Percentiles rank a stretch among this genome's conserved stretches.
Evolutionary conservation across 331 rosid species (phyloP).

Genomic region (Rosa hybrid): DNA sequence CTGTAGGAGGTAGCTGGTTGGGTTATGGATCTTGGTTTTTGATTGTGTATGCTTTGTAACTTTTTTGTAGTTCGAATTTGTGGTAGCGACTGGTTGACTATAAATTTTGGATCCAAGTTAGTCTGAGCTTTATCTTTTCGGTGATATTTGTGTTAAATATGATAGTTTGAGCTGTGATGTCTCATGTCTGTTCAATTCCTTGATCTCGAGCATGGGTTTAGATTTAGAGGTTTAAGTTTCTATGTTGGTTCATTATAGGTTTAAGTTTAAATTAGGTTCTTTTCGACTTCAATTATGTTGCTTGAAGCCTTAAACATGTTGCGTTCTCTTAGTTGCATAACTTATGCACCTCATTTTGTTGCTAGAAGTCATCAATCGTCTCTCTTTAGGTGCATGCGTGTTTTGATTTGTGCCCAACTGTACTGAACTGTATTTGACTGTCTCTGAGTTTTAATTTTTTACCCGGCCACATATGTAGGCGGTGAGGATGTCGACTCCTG

Average conservation of each 20-base stretch:
- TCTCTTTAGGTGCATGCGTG: constrained; percentile 7
- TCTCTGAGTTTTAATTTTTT: constrained; percentile 10
- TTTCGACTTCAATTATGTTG: not conserved
- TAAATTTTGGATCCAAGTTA: constrained; percentile 12
- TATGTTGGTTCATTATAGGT: not conserved
- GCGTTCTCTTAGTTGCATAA: not conserved
- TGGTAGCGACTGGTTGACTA: not conserved
- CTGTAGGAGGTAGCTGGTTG: constrained; percentile 6
- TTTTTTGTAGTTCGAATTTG: not conserved
- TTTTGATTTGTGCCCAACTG: not conserved
- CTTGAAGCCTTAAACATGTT: not conserved
- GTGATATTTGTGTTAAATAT: too few relatives aligned
- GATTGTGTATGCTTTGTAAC: not conserved
- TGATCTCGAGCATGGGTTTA: not conserved
- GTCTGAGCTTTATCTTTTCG: not conserved
- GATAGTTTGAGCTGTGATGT: too few relatives aligned
- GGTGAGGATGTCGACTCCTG: constrained; percentile 92
- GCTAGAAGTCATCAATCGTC: not conserved
- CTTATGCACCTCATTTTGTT: not conserved
- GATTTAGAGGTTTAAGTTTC: constrained; percentile 1
- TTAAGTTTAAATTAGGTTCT: not conserved
- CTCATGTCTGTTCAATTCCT: not conserved
- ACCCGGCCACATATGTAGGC: constrained; percentile 41
- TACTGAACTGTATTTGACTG: constrained; percentile 8
- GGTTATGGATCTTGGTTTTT: constrained; percentile 34